Percentiles rank a stretch among this genome's conserved stretches.
Evolutionary conservation across 805 yeast species (phyloP).

Genomic region (Cephaloascus fragrans): DNA sequence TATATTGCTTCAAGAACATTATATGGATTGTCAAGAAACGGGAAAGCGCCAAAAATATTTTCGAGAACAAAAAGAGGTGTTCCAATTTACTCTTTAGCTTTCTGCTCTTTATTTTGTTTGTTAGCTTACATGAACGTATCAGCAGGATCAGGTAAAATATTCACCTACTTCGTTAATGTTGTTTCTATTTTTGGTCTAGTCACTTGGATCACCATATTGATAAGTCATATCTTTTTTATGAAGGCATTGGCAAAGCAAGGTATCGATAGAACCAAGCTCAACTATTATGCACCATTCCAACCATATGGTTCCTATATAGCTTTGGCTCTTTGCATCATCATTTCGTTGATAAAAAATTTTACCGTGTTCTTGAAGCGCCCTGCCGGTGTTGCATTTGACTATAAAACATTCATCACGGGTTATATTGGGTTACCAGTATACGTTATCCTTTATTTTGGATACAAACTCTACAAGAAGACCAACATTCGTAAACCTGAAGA

Average conservation of each 20-base stretch:
- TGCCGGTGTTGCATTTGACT: constrained; percentile 39
- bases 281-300: constrained; percentile 57
- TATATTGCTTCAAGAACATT: constrained; percentile 70
- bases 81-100: constrained; percentile 48
- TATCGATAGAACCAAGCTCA: constrained; percentile 40
- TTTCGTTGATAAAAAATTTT: constrained; percentile 60
- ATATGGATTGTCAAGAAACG: constrained; percentile 63
- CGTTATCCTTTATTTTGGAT: constrained; percentile 43
- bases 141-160: constrained; percentile 43
- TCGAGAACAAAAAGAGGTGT: constrained; percentile 61
- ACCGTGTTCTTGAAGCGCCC: constrained; percentile 66
- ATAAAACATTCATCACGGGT: constrained; percentile 65
- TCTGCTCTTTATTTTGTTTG: constrained; percentile 44
- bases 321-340: constrained; percentile 38
- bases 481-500: constrained; percentile 40
- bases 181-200: constrained; percentile 68
- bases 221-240: constrained; percentile 59
- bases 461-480: constrained; percentile 46
- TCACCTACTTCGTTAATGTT: constrained; percentile 63
- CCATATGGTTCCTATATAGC: constrained; percentile 61
- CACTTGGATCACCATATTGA: constrained; percentile 65
- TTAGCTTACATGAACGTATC: constrained; percentile 67
- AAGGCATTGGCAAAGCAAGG: constrained; percentile 64
- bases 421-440: constrained; percentile 68
- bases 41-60: constrained; percentile 64